phyloP scores from a whole-genome alignment of 768 basidiomycete species.

The Serendipita sp. region DNA sequence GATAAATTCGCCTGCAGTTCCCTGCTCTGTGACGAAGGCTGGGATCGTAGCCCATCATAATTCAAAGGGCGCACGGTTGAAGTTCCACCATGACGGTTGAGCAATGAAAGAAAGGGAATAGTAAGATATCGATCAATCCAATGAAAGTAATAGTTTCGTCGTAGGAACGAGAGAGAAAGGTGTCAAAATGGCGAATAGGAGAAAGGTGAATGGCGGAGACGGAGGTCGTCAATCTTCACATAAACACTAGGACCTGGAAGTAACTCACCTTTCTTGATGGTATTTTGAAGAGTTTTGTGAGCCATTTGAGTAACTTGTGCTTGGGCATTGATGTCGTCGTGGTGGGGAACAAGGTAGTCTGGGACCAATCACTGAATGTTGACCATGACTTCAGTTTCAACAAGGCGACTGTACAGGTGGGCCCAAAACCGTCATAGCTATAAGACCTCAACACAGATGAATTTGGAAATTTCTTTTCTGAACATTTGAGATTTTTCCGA shows the following conservation, averaged over 20 bases:
- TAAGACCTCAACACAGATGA: too few species aligned
- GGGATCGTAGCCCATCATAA: not conserved
- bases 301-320: not conserved
- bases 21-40: not conserved
- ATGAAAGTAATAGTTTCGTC: not conserved
- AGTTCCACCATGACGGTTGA: too few species aligned
- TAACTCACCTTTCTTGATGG: not conserved
- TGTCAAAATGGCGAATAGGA: not conserved
- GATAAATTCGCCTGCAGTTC: not conserved
- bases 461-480: too few species aligned
- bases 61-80: too few species aligned
- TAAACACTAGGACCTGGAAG: not conserved
- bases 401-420: too few species aligned
- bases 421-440: too few species aligned
- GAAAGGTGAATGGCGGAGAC: not conserved
- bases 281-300: not conserved
- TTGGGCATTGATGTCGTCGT: not conserved
- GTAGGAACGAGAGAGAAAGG: not conserved
- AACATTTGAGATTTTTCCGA: too few species aligned
- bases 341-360: too few species aligned
- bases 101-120: too few species aligned
- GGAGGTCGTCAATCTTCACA: not conserved
- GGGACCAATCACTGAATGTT: too few species aligned
- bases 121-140: not conserved
- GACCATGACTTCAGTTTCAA: too few species aligned